These are phyloP conservation scores for Allomyces javanicus DNA, from an alignment of 192 early-diverging fungal genomes.

Conservation along the genomic window DNA sequence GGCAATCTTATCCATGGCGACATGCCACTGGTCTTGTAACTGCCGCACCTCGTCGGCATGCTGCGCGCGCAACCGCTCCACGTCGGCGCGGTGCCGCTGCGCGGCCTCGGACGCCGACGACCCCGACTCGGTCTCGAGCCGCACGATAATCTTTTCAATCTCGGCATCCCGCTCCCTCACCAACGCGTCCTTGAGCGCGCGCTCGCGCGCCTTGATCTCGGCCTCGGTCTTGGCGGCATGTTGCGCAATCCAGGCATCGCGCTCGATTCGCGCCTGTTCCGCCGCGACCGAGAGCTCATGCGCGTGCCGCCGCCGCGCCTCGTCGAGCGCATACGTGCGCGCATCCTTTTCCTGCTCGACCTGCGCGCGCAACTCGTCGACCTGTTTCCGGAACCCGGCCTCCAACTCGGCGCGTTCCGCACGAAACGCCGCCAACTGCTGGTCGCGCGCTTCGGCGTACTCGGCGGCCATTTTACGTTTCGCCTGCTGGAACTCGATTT, in stretches of 20 bases:
- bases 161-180: conserved; percentile 33
- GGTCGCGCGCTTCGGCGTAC: conserved; percentile 22
- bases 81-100: conserved; percentile 25
- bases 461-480: conserved; percentile 28
- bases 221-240: background rate
- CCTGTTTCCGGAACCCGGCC: conserved; percentile 9
- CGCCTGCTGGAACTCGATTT: conserved; percentile 43
- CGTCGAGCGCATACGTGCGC: background rate
- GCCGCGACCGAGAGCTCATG: background rate
- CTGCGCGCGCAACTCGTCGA: conserved; percentile 14
- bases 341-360: conserved; percentile 21
- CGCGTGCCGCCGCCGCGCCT: background rate
- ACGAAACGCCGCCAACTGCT: conserved; percentile 10
- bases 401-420: conserved; percentile 14
- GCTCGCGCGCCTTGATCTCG: background rate
- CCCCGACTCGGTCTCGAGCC: conserved; percentile 28
- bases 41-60: conserved; percentile 28
- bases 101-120: conserved; percentile 22
- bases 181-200: conserved; percentile 25
- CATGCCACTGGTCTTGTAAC: conserved; percentile 25
- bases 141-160: conserved; percentile 32
- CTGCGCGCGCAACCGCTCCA: conserved; percentile 25
- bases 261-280: background rate
- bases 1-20: conserved; percentile 24
- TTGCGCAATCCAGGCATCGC: background rate